Base-by-base conservation (phyloP, 352 stramenopile species). In the Blastocystis sp. region DNA sequence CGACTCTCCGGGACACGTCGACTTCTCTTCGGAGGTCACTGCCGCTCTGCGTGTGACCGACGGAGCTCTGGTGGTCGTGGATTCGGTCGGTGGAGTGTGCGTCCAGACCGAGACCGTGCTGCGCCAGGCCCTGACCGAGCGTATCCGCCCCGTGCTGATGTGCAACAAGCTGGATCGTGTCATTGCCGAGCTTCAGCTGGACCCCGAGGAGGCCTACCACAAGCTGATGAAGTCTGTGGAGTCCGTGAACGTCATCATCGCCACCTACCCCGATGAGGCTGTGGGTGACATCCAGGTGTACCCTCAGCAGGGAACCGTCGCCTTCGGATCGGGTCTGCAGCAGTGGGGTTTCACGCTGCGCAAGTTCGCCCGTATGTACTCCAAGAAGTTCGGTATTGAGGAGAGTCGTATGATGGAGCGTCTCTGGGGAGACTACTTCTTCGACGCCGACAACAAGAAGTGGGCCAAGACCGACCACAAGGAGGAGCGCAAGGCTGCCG, bases 301-400 rank as follows among this genome's bases (percentile, higher is more conserved):
- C 90, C 96, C 96, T 59, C 92, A 97, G 87, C 95, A 97, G 87
- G 96, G 96, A 87, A 99, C 94, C 77, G 96, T 99, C 44, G 95
- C 95, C 75, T 99, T 99, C 88, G 96, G 95, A 89, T 98, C 94
- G 86, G 96, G 95, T 91, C 93, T 99, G 56, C 96, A 99, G 90
- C 95, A 98, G 90, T 99, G 96, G 96, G 96, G 95, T 88, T 99
- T 99, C 91, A 99, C 96, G 42, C 90, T 99, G 9, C 97, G 98
- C 92, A 95, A 95, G 89, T 99, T 99, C 86, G 96, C 96, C 87
- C 92, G 93, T 84, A 96, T 98, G 56, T 99, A 99, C 91, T 94
- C 94, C 44, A 91, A 94, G 81, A 99, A 98, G 92, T 98, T 99
- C 89, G 94, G 94, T 86, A 97, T 97, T 90, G 92, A 94, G 84